Evolutionary conservation across 257 asterid genomes (phyloP), one percentile per base, ranked within the genome.

Genomic region (Datura wrightii): DNA sequence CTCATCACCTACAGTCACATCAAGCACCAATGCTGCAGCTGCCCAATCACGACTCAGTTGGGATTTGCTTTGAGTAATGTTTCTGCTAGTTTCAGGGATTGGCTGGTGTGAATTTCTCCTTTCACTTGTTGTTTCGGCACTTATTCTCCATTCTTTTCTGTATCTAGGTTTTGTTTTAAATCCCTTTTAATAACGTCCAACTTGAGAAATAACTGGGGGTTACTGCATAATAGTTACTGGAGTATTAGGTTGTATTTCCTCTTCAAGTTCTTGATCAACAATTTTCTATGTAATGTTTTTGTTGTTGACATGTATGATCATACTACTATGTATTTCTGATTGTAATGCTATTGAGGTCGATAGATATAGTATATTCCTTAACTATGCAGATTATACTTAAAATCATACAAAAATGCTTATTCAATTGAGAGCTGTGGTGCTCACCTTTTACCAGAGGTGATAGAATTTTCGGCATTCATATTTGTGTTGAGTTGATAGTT

Each of bases 51-150:
- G 54, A 76, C 59, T 86, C 83, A 88, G 67, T 60, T 88, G 90
- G 90, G 92, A 89, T 78, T 88, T 89, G 89, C 90, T 89, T 78
- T 89, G 88, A 89, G 84, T 83, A 83, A 16, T 70, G 59, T 78
- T 34, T 52, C 62, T 46, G 71, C 79, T 58, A 66, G 54, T 80
- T 86, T 87, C 86, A 84, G 85, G 74, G 84, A 62, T 60, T 5
- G 18, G 56, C 11, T 81, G 84, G 84, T 69, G 76, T 74, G 62
- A 78, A 24, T 53, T 86, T 53, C 16, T 46, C 37, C 62, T 41
- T 65, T 82, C 36, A 52, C 5, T 48, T 36, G 89, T 78, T 88
- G 86, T 71, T 86, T 87, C 85, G 88, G 85, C 67, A 74, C 56
- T 86, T 16, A 62, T 85, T 85, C 62, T 86, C 87, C 84, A 89